Evolutionary conservation across 176 grass and related monocot genomes (phyloP).

Genomic region (Tillandsia leiboldiana): DNA sequence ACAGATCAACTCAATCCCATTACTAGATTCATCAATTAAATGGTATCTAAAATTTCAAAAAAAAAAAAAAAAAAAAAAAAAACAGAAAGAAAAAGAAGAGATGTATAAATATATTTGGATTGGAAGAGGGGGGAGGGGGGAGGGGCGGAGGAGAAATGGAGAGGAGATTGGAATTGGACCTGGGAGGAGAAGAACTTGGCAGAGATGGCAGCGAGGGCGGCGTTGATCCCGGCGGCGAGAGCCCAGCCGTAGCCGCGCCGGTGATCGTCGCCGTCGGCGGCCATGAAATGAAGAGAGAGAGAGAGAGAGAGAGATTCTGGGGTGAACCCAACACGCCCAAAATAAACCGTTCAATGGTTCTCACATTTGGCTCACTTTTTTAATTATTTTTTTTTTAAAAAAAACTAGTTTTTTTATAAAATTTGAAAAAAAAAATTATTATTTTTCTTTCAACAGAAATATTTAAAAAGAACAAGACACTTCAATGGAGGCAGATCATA

Average conservation of each 20-base stretch:
- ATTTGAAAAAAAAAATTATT: too few relatives aligned
- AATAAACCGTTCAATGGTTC: too few relatives aligned
- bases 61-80: background rate
- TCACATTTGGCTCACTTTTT: too few relatives aligned
- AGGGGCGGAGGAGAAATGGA: background rate
- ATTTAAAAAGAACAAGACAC: too few relatives aligned
- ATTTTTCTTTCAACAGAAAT: too few relatives aligned
- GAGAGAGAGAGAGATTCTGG: too few relatives aligned
- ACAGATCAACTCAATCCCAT: too few relatives aligned
- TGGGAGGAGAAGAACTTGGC: constrained; percentile 65
- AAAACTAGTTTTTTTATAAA: too few relatives aligned
- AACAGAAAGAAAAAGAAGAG: background rate
- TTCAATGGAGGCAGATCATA: too few relatives aligned
- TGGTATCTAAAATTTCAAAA: background rate
- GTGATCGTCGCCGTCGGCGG: constrained; percentile 20
- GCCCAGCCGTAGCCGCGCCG: constrained; percentile 61
- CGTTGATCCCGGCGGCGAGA: constrained; percentile 58
- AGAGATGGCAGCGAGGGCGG: constrained; percentile 66
- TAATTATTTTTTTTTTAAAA: too few relatives aligned
- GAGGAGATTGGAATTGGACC: constrained; percentile 18
- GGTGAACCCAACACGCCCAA: too few relatives aligned
- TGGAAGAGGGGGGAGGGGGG: background rate
- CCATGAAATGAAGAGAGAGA: too few relatives aligned
- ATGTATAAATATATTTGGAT: background rate
- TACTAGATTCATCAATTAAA: background rate